Percentiles rank a stretch among this genome's conserved stretches.
Conservation (phyloP, 805 yeast genomes). For the Scheffersomyces stipitis region DNA sequence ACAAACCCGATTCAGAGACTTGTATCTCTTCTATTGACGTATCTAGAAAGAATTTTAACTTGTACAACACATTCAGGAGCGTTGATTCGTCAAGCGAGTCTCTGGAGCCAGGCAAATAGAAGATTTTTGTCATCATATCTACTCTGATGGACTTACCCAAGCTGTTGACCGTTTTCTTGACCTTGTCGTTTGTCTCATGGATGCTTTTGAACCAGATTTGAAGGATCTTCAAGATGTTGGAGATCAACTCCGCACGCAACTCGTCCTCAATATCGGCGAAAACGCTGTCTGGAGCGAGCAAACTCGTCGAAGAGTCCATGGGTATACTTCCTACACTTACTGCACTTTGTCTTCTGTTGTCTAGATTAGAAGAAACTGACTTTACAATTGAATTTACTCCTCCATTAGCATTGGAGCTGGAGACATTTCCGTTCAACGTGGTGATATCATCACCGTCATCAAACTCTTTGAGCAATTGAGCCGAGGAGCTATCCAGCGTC, state of each 20-base stretch:
- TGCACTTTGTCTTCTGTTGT: neutral
- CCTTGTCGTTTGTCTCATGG: constrained; percentile 4
- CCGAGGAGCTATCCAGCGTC: neutral
- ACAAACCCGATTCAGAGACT: constrained; percentile 8
- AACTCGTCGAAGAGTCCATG: neutral
- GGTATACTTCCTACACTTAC: neutral
- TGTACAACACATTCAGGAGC: constrained; percentile 14
- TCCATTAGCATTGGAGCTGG: neutral
- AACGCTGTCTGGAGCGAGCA: neutral
- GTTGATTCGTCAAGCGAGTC: constrained; percentile 12
- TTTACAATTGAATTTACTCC: too few species aligned
- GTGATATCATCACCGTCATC: constrained; percentile 25
- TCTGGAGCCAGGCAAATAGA: constrained; percentile 16
- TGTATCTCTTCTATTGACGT: constrained; percentile 13
- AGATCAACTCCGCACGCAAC: constrained; percentile 19
- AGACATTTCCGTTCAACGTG: constrained; percentile 10
- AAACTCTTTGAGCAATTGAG: constrained; percentile 1
- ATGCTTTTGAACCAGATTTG: constrained; percentile 22
- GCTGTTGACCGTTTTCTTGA: constrained; percentile 3
- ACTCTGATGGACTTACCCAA: constrained; percentile 3
- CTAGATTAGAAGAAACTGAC: too few species aligned
- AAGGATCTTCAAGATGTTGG: constrained; percentile 22
- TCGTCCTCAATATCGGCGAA: constrained; percentile 20
- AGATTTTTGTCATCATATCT: constrained; percentile 16
- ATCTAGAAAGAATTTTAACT: constrained; percentile 16